Conservation (phyloP, 2,329 filamentous ascomycete genomes). For the Neonectria coccinea region DNA sequence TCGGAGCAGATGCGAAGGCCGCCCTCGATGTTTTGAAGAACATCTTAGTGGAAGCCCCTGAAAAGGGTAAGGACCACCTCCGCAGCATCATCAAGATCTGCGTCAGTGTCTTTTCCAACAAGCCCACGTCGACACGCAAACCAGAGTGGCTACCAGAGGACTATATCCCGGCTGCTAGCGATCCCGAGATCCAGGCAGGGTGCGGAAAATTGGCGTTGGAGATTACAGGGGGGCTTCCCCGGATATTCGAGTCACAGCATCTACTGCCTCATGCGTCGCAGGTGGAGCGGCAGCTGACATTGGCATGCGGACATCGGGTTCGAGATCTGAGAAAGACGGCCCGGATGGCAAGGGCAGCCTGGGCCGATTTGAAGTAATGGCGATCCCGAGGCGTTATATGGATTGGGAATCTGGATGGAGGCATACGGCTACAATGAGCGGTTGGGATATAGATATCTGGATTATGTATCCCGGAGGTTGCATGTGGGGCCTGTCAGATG, state of each 20-base stretch:
- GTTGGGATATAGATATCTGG: slow-evolving; percentile 27
- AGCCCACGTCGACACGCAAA: slow-evolving; percentile 41
- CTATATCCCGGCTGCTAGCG: slow-evolving; percentile 32
- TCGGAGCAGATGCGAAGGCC: slow-evolving; percentile 58
- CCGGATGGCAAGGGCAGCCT: slow-evolving; percentile 61
- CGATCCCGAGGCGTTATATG: slow-evolving; percentile 22
- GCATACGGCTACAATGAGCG: not conserved
- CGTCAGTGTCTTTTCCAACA: slow-evolving; percentile 53
- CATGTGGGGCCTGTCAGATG: slow-evolving; percentile 21
- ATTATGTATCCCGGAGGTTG: slow-evolving; percentile 20
- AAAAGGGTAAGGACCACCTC: slow-evolving; percentile 61
- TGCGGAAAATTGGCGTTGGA: slow-evolving; percentile 62
- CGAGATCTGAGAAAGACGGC: slow-evolving; percentile 65
- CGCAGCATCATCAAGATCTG: slow-evolving; percentile 61
- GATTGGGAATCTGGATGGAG: slow-evolving; percentile 11
- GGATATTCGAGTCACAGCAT: slow-evolving; percentile 60
- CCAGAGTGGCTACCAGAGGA: slow-evolving; percentile 48
- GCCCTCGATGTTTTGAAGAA: slow-evolving; percentile 62
- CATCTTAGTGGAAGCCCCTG: slow-evolving; percentile 60
- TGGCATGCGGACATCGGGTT: slow-evolving; percentile 65
- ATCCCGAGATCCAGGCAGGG: slow-evolving; percentile 43
- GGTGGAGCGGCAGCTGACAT: slow-evolving; percentile 60
- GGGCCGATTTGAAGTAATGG: slow-evolving; percentile 55
- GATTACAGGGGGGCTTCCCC: slow-evolving; percentile 61
- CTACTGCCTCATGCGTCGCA: slow-evolving; percentile 58